phyloP scores from a whole-genome alignment of 306 rosid genomes.

The Prosopis cineraria region DNA sequence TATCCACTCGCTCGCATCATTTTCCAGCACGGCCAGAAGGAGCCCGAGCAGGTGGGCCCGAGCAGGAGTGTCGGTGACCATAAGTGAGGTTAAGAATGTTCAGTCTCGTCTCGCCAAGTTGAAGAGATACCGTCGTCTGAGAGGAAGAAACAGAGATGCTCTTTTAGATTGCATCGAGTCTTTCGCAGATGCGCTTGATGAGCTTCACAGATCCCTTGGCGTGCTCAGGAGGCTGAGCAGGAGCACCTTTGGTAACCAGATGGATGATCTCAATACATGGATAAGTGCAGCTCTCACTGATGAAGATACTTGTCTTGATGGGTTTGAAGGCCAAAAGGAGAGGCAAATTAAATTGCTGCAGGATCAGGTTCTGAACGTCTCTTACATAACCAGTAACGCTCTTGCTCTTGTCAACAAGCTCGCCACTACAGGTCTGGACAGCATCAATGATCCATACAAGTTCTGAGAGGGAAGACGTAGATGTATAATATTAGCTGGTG shows the following conservation, averaged over 20 bases:
- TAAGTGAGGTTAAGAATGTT: slow-evolving; percentile 48
- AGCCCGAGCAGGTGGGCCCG: slow-evolving; percentile 72
- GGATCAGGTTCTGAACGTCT: slow-evolving; percentile 41
- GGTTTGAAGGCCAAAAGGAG: slow-evolving; percentile 45
- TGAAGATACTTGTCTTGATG: slow-evolving; percentile 62
- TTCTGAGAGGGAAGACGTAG: not conserved
- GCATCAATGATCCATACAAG: slow-evolving; percentile 34
- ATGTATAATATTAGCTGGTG: not conserved
- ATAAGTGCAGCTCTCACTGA: slow-evolving; percentile 70
- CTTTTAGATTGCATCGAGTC: slow-evolving; percentile 61
- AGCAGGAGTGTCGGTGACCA: slow-evolving; percentile 67
- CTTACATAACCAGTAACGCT: slow-evolving; percentile 58
- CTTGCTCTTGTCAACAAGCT: slow-evolving; percentile 68
- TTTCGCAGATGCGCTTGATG: slow-evolving; percentile 51
- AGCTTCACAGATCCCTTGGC: slow-evolving; percentile 58
- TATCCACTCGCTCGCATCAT: slow-evolving; percentile 49
- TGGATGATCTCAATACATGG: slow-evolving; percentile 70
- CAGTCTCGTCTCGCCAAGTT: slow-evolving; percentile 34
- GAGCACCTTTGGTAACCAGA: slow-evolving; percentile 52
- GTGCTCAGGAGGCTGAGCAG: slow-evolving; percentile 58
- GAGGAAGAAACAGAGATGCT: slow-evolving; percentile 47
- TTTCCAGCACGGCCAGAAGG: slow-evolving; percentile 49
- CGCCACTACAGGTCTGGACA: slow-evolving; percentile 49
- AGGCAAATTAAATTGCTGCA: slow-evolving; percentile 36
- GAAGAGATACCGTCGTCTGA: slow-evolving; percentile 21